These are phyloP conservation scores for Ulota crispa DNA, from an alignment of 225 moss, liverwort and hornwort species.

Conservation along the genomic window DNA sequence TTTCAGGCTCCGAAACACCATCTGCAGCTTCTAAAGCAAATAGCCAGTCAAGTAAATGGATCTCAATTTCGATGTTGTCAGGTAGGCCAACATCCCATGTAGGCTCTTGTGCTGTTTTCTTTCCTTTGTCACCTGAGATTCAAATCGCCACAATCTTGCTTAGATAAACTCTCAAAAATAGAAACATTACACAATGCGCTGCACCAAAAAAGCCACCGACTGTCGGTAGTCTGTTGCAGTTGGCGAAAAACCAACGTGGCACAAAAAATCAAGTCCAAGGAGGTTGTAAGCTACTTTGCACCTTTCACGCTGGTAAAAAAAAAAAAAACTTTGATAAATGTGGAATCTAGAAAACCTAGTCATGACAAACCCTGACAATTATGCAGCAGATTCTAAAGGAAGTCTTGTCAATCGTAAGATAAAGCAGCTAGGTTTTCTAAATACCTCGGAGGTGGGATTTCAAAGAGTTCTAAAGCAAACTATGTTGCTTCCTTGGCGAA, in stretches of 20 bases:
- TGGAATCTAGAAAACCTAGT: background rate
- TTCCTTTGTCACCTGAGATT: constrained; percentile 38
- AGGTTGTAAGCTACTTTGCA: constrained; percentile 2
- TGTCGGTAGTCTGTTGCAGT: background rate
- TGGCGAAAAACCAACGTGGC: background rate
- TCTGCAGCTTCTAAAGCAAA: constrained; percentile 93
- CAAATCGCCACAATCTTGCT: constrained; percentile 6
- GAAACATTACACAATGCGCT: background rate
- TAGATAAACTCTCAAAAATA: background rate
- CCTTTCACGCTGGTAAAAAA: background rate
- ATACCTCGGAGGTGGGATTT: background rate
- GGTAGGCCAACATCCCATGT: constrained; percentile 86
- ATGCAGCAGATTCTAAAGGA: background rate
- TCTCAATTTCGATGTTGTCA: constrained; percentile 82
- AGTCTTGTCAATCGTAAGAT: background rate
- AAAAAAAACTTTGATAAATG: too few relatives aligned
- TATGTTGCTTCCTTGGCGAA: background rate
- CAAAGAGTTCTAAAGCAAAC: background rate
- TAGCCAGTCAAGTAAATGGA: constrained; percentile 96
- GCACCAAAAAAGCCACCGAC: background rate
- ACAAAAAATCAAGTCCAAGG: background rate
- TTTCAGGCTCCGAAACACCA: constrained; percentile 49
- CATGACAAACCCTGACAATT: background rate
- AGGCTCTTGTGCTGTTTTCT: constrained; percentile 44
- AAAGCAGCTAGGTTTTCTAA: background rate